Percentiles rank a stretch among this genome's conserved stretches.
phyloP scores from a whole-genome alignment of 192 early-diverging fungal species.

The Phlyctochytrium planicorne region DNA sequence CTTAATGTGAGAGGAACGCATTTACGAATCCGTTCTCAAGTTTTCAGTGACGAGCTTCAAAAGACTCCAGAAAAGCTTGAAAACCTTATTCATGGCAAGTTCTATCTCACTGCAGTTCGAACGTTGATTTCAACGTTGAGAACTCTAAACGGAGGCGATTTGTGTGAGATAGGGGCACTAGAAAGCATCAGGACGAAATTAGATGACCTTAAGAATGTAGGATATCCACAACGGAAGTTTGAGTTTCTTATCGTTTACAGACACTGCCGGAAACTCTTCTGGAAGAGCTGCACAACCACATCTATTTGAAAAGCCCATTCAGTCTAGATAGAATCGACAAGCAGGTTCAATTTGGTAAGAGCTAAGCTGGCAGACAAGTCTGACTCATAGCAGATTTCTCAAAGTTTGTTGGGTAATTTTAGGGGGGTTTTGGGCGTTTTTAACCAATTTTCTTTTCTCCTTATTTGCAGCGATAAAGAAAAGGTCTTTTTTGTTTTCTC shows the following conservation, averaged over 20 bases:
- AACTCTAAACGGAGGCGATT: constrained; percentile 42
- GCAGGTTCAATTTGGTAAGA: no score
- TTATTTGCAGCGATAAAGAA: no score
- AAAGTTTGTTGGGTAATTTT: no score
- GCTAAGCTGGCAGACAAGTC: no score
- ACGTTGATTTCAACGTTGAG: constrained; percentile 34
- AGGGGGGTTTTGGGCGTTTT: no score
- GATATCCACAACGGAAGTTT: constrained; percentile 9
- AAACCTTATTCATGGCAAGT: constrained; percentile 45
- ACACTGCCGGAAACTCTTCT: constrained; percentile 48
- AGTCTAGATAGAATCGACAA: constrained; percentile 41
- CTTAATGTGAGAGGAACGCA: constrained; percentile 33
- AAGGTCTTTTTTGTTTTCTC: no score
- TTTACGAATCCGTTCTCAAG: background rate
- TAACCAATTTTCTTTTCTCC: no score
- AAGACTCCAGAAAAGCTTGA: constrained; percentile 47
- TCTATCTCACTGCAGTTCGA: constrained; percentile 49
- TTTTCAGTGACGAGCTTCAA: constrained; percentile 52
- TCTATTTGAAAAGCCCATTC: constrained; percentile 56
- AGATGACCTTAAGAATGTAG: constrained; percentile 36
- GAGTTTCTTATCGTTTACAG: constrained; percentile 13
- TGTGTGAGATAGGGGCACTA: constrained; percentile 51
- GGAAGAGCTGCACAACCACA: constrained; percentile 57
- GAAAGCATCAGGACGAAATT: constrained; percentile 40
- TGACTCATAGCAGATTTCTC: no score